Evolutionary conservation across 768 basidiomycete genomes (phyloP).

Genomic region (Panaeolus cyanescens): DNA sequence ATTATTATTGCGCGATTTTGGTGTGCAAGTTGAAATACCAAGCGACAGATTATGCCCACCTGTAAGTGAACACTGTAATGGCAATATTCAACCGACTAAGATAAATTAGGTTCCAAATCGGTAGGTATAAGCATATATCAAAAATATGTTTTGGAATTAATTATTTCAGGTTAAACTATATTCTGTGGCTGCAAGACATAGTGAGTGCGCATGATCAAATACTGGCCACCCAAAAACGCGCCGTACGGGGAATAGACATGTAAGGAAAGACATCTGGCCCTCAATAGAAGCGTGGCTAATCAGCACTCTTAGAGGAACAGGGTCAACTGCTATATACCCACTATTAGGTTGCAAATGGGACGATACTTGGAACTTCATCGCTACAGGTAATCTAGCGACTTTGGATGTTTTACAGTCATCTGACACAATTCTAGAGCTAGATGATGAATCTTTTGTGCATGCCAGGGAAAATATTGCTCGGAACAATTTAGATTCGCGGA

Average conservation of each 20-base stretch:
- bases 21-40: constrained; percentile 61
- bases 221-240: constrained; percentile 7
- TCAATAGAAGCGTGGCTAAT: no score
- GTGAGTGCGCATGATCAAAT: constrained; percentile 30
- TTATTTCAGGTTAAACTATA: constrained; percentile 72
- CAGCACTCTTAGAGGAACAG: constrained; percentile 69
- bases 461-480: constrained; percentile 58
- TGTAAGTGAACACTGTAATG: constrained; percentile 46
- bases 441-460: constrained; percentile 54
- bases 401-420: not conserved
- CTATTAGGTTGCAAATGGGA: constrained; percentile 64
- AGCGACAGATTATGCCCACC: constrained; percentile 84
- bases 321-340: constrained; percentile 89
- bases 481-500: constrained; percentile 57
- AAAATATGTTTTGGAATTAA: not conserved
- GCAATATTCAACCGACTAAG: not conserved
- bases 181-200: constrained; percentile 83
- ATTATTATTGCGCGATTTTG: constrained; percentile 75
- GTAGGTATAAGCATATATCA: constrained; percentile 42
- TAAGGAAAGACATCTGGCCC: no score
- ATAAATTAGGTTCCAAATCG: constrained; percentile 61
- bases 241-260: constrained; percentile 71
- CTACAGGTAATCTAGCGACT: constrained; percentile 55
- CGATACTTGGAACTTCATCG: constrained; percentile 59
- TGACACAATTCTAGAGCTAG: constrained; percentile 57